Evolutionary conservation across 1,284 basidiomycete genomes (phyloP), one percentile per base, ranked within the genome.

Genomic region (Irpex rosettiformis): DNA sequence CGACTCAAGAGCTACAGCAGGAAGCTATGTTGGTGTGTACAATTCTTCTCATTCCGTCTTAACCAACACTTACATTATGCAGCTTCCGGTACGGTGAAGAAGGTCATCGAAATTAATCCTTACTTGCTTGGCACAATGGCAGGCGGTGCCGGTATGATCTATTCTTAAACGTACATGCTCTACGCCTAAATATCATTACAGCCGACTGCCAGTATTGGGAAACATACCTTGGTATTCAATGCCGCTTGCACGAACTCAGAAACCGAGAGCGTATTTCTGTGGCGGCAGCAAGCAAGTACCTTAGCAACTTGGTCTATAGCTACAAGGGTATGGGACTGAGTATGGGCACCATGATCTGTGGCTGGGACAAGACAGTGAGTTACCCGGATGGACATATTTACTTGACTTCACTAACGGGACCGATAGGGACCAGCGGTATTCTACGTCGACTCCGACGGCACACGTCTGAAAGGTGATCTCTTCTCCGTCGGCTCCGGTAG

Each of bases 261-360:
- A 98, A 99, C 76, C 90, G 93, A 70, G 96, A 99, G 76, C 88
- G 96, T 54, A 99, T 99, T 72, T 97, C 94, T 18, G 97, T 99
- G 18, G 97, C 97, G 11, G 97, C 97, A 18, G 97, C 97, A 4
- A 94, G 91, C 76, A 99, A 99, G 73, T 97, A 96, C 73, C 82
- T 99, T 58, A 92, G 92, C 75, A 99, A 99, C 71, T 87, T 99
- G 56, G 95, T 99, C 5, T 99, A 98, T 75, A 84, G 89, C 60
- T 99, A 99, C 82, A 99, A 99, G 77, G 97, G 97, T 11, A 98
- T 97, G 96, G 97, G 97, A 3, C 77, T 99, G 61, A 96, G 94
- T 72, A 99, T 99, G 96, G 97, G 97, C 58, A 99, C 97, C 1
- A 99, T 99, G 97, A 97, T 99, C 64, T 98, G 96, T 69, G 97